These are phyloP conservation scores for Prunus padus DNA, from an alignment of 306 rosid genomes.

Conservation along the genomic window DNA sequence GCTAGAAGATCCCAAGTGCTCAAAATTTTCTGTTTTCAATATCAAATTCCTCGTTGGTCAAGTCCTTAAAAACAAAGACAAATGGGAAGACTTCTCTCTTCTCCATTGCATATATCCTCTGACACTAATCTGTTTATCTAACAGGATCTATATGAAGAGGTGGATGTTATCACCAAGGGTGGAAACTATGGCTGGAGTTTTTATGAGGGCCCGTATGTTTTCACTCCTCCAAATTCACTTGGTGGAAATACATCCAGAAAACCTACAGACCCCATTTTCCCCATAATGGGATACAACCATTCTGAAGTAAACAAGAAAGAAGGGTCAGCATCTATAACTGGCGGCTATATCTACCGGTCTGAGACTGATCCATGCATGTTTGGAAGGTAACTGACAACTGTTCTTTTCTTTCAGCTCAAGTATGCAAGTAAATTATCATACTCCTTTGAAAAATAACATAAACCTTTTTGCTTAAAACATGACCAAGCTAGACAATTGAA, in stretches of 20 bases:
- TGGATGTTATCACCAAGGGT: constrained; percentile 84
- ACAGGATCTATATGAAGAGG: constrained; percentile 89
- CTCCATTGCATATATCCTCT: neutral
- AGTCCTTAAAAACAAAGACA: neutral
- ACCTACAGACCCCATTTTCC: constrained; percentile 59
- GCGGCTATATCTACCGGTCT: constrained; percentile 88
- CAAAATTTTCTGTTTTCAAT: neutral
- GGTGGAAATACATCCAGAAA: constrained; percentile 55
- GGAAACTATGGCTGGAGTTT: constrained; percentile 97
- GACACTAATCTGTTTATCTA: constrained; percentile 18
- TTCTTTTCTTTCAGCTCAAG: neutral
- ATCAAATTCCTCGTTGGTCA: neutral
- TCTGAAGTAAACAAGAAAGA: constrained; percentile 62
- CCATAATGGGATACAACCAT: constrained; percentile 79
- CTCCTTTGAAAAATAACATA: neutral
- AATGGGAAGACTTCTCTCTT: neutral
- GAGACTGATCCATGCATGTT: constrained; percentile 85
- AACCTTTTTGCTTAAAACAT: neutral
- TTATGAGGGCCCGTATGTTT: constrained; percentile 68
- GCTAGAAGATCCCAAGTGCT: neutral
- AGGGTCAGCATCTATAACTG: constrained; percentile 84
- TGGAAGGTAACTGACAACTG: constrained; percentile 59
- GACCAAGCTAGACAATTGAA: neutral
- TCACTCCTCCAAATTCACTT: constrained; percentile 38
- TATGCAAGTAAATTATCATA: neutral